Conservation (phyloP, 306 rosid genomes). For the Acmispon strigosus region DNA sequence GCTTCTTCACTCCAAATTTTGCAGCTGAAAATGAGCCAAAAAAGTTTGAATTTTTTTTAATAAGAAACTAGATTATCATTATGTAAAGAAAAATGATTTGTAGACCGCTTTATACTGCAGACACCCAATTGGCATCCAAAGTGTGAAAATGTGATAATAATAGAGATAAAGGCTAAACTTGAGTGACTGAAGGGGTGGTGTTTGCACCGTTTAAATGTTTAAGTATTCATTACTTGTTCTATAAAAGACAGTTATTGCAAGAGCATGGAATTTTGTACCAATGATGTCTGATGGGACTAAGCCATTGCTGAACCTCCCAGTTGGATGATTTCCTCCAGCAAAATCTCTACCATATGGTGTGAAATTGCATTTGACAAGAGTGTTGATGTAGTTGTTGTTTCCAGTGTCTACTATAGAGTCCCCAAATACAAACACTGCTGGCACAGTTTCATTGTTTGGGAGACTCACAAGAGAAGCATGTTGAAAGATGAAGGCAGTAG, state of each 20-base stretch:
- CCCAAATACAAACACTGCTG: slow-evolving; percentile 65
- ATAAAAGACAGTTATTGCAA: not conserved
- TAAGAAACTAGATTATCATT: too few relatives aligned
- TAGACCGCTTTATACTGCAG: too few relatives aligned
- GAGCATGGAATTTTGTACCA: slow-evolving; percentile 25
- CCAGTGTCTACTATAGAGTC: slow-evolving; percentile 80
- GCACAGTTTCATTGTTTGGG: slow-evolving; percentile 35
- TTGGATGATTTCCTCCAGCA: slow-evolving; percentile 27
- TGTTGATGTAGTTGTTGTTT: slow-evolving; percentile 53
- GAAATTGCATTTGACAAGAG: slow-evolving; percentile 49
- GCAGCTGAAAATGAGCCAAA: slow-evolving; percentile 38
- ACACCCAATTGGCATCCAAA: too few relatives aligned
- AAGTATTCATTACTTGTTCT: too few relatives aligned
- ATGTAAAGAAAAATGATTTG: too few relatives aligned
- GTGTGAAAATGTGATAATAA: too few relatives aligned
- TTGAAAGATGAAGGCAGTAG: slow-evolving; percentile 5
- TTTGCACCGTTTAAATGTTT: too few relatives aligned
- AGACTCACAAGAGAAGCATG: not conserved
- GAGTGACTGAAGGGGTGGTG: too few relatives aligned
- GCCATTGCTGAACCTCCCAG: slow-evolving; percentile 77
- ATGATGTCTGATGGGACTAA: slow-evolving; percentile 48
- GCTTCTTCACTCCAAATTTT: slow-evolving; percentile 50
- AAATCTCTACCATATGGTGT: slow-evolving; percentile 74
- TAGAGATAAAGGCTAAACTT: too few relatives aligned
- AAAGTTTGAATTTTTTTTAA: not conserved